phyloP scores from a whole-genome alignment of 148 eudicot genomes.

The Rhododendron williamsianum region DNA sequence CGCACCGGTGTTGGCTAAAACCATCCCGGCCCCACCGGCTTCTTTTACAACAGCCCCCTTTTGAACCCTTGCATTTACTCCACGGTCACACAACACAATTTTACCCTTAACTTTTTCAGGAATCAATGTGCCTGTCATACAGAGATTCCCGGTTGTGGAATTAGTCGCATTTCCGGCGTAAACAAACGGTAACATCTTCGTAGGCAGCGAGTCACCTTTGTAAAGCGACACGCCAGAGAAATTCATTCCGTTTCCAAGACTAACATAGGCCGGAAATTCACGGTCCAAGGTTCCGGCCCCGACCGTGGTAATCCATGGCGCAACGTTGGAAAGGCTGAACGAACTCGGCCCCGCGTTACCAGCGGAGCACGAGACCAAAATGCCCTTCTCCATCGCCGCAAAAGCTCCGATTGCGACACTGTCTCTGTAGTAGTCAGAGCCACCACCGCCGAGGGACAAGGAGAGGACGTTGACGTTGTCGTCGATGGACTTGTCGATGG shows the following conservation, averaged over 20 bases:
- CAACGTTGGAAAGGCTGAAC: conserved; percentile 35
- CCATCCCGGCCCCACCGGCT: conserved; percentile 43
- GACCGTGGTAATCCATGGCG: conserved; percentile 52
- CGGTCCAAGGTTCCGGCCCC: conserved; percentile 51
- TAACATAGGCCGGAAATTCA: conserved; percentile 39
- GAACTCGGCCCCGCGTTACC: conserved; percentile 44
- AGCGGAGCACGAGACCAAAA: conserved; percentile 42
- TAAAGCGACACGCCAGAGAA: conserved; percentile 43
- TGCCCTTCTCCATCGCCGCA: conserved; percentile 46
- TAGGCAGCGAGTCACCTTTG: conserved; percentile 25
- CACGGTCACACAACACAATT: conserved; percentile 42
- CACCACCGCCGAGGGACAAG: conserved; percentile 40
- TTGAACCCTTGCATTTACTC: conserved; percentile 38
- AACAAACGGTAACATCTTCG: conserved; percentile 32
- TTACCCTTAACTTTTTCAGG: conserved; percentile 43
- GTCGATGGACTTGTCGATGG: conserved; percentile 32
- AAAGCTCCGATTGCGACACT: conserved; percentile 45
- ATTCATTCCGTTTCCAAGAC: conserved; percentile 39
- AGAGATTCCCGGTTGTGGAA: conserved; percentile 32
- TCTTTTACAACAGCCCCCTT: conserved; percentile 39
- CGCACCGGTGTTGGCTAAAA: conserved; percentile 38
- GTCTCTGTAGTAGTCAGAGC: conserved; percentile 34
- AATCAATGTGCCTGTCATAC: conserved; percentile 33
- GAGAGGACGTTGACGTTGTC: conserved; percentile 40
- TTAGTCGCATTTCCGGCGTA: conserved; percentile 44